Base-by-base conservation (phyloP, 257 asterid species). In the Galeopsis tetrahit region DNA sequence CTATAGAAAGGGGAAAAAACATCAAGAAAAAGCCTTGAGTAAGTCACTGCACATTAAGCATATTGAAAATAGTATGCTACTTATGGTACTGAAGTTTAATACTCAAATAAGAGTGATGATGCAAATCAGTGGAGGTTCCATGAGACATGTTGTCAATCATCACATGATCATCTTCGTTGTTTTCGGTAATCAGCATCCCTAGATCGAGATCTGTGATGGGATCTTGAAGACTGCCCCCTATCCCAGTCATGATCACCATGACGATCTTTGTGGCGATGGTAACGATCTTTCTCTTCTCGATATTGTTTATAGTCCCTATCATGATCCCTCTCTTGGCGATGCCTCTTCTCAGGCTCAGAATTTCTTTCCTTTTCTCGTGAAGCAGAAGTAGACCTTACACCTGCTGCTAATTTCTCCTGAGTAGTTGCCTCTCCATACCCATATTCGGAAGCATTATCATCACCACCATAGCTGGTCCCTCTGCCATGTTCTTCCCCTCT, bases 401-500 rank as follows among this genome's bases (percentile, higher is more conserved):
- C 95, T n/a, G n/a, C n/a, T n/a, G n/a, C n/a, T n/a, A n/a, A n/a
- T 72, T 84, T 89, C 11, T 91, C 97, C 32, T 85, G 96, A n/a
- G n/a, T n/a, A 79, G 88, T 85, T 63, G 73, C 92, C 81, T 93
- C 97, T 75, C 84, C 94, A 74, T 87, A 85, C 74, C 90, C 95
- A 81, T 87, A 90, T 15, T 93, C 97, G 13, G 97, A 93, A 2
- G 84, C 92, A 81, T 89, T 81, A 70, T 77, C 96, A 42, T 93
- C 98, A 69, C 92, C 98, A 40, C 85, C 96, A 79, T 84, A 94
- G 72, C 89, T 87, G 13, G 96, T 88, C 81, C 90, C 97, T 43
- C 90, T 87, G 17, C 92, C 96, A 70, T 87, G 93, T 75, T 90
- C 98, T 28, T 89, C 98, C 39, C 96, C 92, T 17, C 82, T 84